A percentile compares a stretch with the other conserved stretches of the same genome.
Conservation (phyloP, 768 basidiomycete species). For the Dioszegia crocea region DNA sequence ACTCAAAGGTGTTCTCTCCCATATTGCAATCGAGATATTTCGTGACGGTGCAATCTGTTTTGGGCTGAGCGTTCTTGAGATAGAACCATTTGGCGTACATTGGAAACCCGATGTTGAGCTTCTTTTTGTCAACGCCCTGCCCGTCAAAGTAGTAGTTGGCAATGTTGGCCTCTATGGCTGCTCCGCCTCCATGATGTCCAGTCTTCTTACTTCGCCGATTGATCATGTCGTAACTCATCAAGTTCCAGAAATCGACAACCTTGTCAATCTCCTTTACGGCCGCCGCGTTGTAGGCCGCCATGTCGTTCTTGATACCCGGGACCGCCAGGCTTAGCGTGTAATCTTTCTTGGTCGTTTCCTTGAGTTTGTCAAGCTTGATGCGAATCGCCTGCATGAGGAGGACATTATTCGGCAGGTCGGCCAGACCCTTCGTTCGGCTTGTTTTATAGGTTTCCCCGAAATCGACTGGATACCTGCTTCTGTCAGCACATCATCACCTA, state of each 20-base stretch:
- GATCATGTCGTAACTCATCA: constrained; percentile 37
- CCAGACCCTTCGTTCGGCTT: not conserved
- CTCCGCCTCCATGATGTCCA: constrained; percentile 22
- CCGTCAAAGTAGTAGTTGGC: constrained; percentile 12
- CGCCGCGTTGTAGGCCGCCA: constrained; percentile 20
- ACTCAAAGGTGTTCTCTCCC: constrained; percentile 12
- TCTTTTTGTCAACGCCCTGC: constrained; percentile 11
- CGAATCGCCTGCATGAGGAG: constrained; percentile 10
- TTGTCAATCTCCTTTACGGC: constrained; percentile 17
- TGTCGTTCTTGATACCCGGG: constrained; percentile 13
- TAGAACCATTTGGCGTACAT: constrained; percentile 38
- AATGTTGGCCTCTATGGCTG: constrained; percentile 19
- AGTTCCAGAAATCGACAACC: constrained; percentile 30
- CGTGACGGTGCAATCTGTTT: not conserved
- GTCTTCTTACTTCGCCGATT: constrained; percentile 23
- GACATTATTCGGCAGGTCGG: constrained; percentile 14
- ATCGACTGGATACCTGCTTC: constrained; percentile 15
- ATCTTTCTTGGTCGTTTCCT: not conserved
- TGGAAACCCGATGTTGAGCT: constrained; percentile 30
- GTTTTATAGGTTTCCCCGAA: constrained; percentile 12
- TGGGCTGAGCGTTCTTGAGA: constrained; percentile 3
- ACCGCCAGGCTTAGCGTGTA: constrained; percentile 21
- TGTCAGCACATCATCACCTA: not conserved
- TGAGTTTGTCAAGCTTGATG: constrained; percentile 7
- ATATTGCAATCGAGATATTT: not conserved